Evolutionary conservation across 202 grass and related monocot genomes (phyloP).

Genomic region (Elaeis oleifera): DNA sequence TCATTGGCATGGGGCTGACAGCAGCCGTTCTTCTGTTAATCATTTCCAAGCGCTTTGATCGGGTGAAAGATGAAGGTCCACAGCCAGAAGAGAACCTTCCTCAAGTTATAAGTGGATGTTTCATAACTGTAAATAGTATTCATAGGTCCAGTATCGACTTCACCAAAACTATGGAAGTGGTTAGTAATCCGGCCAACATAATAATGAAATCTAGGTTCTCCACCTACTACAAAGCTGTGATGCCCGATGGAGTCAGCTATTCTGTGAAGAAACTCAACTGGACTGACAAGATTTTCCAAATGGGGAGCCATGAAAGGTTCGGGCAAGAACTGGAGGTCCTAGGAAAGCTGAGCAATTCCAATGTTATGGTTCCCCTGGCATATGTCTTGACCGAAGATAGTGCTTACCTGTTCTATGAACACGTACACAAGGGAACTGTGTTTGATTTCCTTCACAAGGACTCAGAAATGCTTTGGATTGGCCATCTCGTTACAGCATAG

Average conservation of each 20-base stretch:
- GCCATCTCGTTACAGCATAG: slow-evolving; percentile 61
- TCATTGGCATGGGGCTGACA: slow-evolving; percentile 29
- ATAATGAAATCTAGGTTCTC: slow-evolving; percentile 73
- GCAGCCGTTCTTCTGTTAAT: slow-evolving; percentile 21
- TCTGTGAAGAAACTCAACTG: slow-evolving; percentile 59
- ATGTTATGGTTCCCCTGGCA: slow-evolving; percentile 78
- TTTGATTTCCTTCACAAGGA: slow-evolving; percentile 53
- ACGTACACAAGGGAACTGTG: slow-evolving; percentile 46
- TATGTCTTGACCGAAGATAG: slow-evolving; percentile 53
- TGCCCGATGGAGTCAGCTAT: slow-evolving; percentile 67
- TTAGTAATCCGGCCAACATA: slow-evolving; percentile 38
- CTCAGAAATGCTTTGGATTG: slow-evolving; percentile 42
- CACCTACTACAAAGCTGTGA: slow-evolving; percentile 64
- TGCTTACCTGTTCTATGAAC: slow-evolving; percentile 70
- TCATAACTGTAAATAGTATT: slow-evolving; percentile 53
- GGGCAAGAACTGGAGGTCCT: slow-evolving; percentile 48
- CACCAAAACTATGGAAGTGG: slow-evolving; percentile 42
- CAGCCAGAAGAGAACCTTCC: slow-evolving; percentile 7
- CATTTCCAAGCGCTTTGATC: slow-evolving; percentile 42
- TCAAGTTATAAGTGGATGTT: slow-evolving; percentile 27
- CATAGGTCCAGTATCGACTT: slow-evolving; percentile 75
- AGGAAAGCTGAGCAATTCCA: slow-evolving; percentile 65
- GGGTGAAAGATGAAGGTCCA: slow-evolving; percentile 44
- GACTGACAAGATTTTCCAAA: slow-evolving; percentile 71
- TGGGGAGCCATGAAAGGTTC: slow-evolving; percentile 50